These are phyloP conservation scores for Wickerhamomyces sydowiorum DNA, from an alignment of 805 yeast species.

Conservation along the genomic window DNA sequence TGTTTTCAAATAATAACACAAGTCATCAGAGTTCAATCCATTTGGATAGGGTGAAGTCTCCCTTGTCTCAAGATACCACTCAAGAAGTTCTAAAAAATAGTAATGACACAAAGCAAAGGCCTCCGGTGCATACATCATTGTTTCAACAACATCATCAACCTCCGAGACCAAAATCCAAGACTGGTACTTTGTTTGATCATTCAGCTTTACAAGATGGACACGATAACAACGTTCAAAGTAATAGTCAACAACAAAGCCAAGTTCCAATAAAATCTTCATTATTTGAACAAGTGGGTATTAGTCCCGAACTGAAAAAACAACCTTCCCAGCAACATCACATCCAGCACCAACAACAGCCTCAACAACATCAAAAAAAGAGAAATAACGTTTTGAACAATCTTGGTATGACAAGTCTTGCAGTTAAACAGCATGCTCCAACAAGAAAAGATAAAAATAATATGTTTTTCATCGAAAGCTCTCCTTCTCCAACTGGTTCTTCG, in stretches of 20 bases:
- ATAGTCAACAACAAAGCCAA: not conserved
- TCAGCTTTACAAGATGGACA: not conserved
- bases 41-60: slow-evolving; percentile 16
- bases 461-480: slow-evolving; percentile 27
- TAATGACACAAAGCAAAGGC: slow-evolving; percentile 1
- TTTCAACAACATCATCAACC: slow-evolving; percentile 4
- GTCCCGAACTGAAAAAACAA: slow-evolving; percentile 15
- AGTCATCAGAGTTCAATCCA: not conserved
- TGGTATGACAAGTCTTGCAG: slow-evolving; percentile 21
- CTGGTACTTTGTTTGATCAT: slow-evolving; percentile 1
- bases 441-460: slow-evolving; percentile 19
- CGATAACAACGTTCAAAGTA: not conserved
- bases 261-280: slow-evolving; percentile 3
- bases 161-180: not conserved
- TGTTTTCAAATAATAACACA: slow-evolving; percentile 1
- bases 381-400: slow-evolving; percentile 19
- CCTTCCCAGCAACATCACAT: not conserved
- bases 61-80: slow-evolving; percentile 19
- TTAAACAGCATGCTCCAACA: not conserved
- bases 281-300: slow-evolving; percentile 21
- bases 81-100: not conserved
- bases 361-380: slow-evolving; percentile 10
- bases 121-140: slow-evolving; percentile 5
- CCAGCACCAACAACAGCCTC: slow-evolving; percentile 2
- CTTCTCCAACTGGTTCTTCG: slow-evolving; percentile 23